These are phyloP conservation scores for Saccharomyces paradoxus DNA, from an alignment of 805 yeast genomes.

Conservation along the genomic window DNA sequence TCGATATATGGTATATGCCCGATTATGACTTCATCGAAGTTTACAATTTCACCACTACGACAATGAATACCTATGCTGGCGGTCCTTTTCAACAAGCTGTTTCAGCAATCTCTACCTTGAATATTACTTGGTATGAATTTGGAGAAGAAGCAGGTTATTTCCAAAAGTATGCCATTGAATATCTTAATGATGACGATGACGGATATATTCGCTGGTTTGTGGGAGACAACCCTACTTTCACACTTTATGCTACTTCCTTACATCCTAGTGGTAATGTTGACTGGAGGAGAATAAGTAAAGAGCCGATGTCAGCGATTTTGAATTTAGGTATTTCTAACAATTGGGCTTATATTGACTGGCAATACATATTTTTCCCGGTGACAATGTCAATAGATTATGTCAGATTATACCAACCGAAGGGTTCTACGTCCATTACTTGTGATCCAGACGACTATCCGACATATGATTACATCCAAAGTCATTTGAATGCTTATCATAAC, in stretches of 20 bases:
- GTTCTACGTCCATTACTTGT: constrained; percentile 57
- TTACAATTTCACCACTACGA: constrained; percentile 57
- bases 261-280: constrained; percentile 88
- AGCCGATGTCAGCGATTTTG: constrained; percentile 85
- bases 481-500: constrained; percentile 60
- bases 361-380: constrained; percentile 66
- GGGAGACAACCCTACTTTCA: constrained; percentile 70
- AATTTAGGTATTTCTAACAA: constrained; percentile 85
- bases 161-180: constrained; percentile 76
- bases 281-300: constrained; percentile 73
- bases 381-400: constrained; percentile 75
- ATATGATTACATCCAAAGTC: constrained; percentile 65
- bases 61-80: constrained; percentile 84
- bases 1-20: constrained; percentile 89
- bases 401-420: constrained; percentile 81
- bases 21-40: constrained; percentile 75
- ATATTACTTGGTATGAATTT: constrained; percentile 71
- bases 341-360: constrained; percentile 95
- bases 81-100: constrained; percentile 93
- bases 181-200: constrained; percentile 53
- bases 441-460: constrained; percentile 87
- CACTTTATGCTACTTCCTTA: constrained; percentile 63
- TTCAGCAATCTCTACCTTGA: constrained; percentile 72
- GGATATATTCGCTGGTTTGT: constrained; percentile 86
- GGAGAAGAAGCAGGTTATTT: constrained; percentile 45